A percentile compares a stretch with the other conserved stretches of the same genome.
Evolutionary conservation across 805 yeast genomes (phyloP).

Genomic region (Teunomyces panamensis): DNA sequence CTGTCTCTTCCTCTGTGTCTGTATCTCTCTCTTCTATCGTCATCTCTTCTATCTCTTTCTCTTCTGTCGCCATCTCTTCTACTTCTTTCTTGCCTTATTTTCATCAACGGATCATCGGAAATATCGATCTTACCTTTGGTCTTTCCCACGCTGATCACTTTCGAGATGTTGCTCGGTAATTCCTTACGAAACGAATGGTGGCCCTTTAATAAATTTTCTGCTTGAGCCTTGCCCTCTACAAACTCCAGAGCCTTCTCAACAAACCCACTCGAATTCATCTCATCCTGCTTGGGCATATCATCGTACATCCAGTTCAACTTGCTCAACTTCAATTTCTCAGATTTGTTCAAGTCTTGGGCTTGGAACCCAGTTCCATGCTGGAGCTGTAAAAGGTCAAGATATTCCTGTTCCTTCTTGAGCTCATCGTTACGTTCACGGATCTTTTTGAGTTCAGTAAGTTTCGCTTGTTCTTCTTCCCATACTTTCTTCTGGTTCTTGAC

Average conservation of each 20-base stretch:
- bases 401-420: constrained; percentile 57
- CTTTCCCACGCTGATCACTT: constrained; percentile 15
- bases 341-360: constrained; percentile 15
- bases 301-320: constrained; percentile 89
- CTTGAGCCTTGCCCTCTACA: constrained; percentile 29
- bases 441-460: constrained; percentile 64
- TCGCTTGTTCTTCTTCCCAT: constrained; percentile 78
- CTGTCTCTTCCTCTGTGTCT: constrained; percentile 6
- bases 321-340: constrained; percentile 34
- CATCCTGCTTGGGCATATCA: constrained; percentile 32
- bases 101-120: constrained; percentile 51
- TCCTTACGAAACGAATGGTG: constrained; percentile 16
- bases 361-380: constrained; percentile 41
- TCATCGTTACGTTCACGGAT: constrained; percentile 64
- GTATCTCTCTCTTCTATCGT: constrained; percentile 5
- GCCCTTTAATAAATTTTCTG: constrained; percentile 57
- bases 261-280: constrained; percentile 34
- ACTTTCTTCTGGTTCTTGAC: constrained; percentile 82
- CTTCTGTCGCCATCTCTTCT: neutral
- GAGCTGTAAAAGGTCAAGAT: constrained; percentile 50
- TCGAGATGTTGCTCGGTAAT: neutral
- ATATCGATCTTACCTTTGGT: constrained; percentile 24
- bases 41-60: constrained; percentile 8
- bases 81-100: constrained; percentile 27
- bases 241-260: constrained; percentile 33